Conservation (phyloP, 78 protist species). For the Planoprotostelium fungivorum region DNA sequence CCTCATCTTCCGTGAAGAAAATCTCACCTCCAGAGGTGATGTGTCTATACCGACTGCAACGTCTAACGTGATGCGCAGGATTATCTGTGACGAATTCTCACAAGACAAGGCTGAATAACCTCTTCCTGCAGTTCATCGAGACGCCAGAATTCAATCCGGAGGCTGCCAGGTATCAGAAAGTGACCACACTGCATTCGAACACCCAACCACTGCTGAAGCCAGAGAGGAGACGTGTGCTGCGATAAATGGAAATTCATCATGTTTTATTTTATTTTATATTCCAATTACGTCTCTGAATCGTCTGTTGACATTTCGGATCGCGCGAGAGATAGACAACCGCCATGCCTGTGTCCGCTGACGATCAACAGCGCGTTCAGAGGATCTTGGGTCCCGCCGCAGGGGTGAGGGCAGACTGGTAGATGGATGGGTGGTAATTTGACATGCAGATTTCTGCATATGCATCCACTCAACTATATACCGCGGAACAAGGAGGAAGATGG, state of each 20-base stretch:
- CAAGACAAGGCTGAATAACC: constrained; percentile 32
- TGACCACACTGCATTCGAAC: constrained; percentile 4
- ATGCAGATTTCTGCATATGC: not conserved
- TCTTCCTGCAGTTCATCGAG: constrained; percentile 70
- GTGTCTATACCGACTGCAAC: not conserved
- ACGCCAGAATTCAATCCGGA: constrained; percentile 84
- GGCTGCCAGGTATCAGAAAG: constrained; percentile 40
- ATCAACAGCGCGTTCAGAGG: not conserved
- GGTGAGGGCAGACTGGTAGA: not conserved
- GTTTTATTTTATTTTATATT: too few relatives aligned
- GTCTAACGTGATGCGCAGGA: not conserved
- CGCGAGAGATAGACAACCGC: not conserved
- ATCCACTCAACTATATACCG: not conserved
- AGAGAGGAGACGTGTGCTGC: too few relatives aligned
- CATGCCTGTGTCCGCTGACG: not conserved
- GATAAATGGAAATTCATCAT: too few relatives aligned
- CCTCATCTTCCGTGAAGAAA: constrained; percentile 75
- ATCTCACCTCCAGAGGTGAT: constrained; percentile 27
- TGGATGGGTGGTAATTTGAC: too few relatives aligned
- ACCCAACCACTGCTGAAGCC: not conserved
- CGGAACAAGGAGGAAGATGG: not conserved
- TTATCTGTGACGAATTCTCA: not conserved
- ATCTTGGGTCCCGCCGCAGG: not conserved
- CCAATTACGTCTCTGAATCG: too few relatives aligned
- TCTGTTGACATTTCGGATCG: not conserved